Evolutionary conservation across 2,329 filamentous ascomycete genomes (phyloP).

Genomic region (Rachicladosporium sp.): DNA sequence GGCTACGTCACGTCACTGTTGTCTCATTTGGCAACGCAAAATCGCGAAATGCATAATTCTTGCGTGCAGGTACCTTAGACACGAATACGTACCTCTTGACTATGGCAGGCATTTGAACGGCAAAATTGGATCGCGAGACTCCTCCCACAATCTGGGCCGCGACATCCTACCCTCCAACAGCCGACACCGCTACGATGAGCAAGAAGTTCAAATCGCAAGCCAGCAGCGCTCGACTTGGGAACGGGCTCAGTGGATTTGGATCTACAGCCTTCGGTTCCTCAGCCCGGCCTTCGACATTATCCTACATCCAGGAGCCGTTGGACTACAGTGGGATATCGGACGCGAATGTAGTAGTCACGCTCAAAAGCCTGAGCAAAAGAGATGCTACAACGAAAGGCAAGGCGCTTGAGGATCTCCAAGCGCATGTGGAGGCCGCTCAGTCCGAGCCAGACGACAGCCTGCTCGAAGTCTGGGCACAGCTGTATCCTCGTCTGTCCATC

Average conservation of each 20-base stretch:
- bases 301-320: slow-evolving; percentile 76
- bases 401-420: slow-evolving; percentile 72
- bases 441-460: slow-evolving; percentile 62
- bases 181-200: slow-evolving; percentile 32
- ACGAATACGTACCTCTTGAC: too few relatives aligned
- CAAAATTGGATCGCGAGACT: too few relatives aligned
- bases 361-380: slow-evolving; percentile 88
- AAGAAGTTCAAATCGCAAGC: slow-evolving; percentile 53
- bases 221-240: slow-evolving; percentile 43
- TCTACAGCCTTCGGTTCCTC: slow-evolving; percentile 34
- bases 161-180: too few relatives aligned
- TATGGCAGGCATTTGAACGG: too few relatives aligned
- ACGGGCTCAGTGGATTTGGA: slow-evolving; percentile 27
- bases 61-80: too few relatives aligned
- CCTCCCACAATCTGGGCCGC: too few relatives aligned
- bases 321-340: slow-evolving; percentile 68
- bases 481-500: slow-evolving; percentile 82
- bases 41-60: too few relatives aligned
- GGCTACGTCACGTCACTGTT: too few relatives aligned
- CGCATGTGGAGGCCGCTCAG: slow-evolving; percentile 47
- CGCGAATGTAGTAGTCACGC: slow-evolving; percentile 71
- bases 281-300: slow-evolving; percentile 49
- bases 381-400: slow-evolving; percentile 86
- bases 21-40: too few relatives aligned
- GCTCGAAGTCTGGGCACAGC: slow-evolving; percentile 71